Evolutionary conservation across 441 rosid genomes (phyloP).

Genomic region (Croton laevigatus): DNA sequence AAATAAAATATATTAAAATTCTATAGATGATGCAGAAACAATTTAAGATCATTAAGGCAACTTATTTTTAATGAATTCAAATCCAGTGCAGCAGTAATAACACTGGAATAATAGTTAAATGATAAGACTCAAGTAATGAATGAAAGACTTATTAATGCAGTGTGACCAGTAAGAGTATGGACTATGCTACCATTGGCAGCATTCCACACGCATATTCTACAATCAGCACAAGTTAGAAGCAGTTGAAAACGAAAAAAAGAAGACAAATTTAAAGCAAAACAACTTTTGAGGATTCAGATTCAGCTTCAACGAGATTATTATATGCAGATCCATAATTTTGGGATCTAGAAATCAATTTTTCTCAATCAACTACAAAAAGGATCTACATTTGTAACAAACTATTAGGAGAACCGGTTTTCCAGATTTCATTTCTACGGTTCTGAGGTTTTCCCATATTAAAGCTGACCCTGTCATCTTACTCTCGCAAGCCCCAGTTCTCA

Average conservation of each 20-base stretch:
- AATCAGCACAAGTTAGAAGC: constrained; percentile 54
- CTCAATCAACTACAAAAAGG: constrained; percentile 5
- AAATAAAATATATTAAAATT: constrained; percentile 8
- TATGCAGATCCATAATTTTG: constrained; percentile 1
- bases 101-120: neutral
- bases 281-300: constrained; percentile 1
- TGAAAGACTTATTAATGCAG: constrained; percentile 70
- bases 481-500: constrained; percentile 1
- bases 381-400: neutral
- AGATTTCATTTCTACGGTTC: neutral
- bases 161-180: constrained; percentile 96
- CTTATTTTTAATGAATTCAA: no score
- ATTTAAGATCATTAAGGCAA: neutral
- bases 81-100: constrained; percentile 3
- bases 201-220: constrained; percentile 99
- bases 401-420: constrained; percentile 5
- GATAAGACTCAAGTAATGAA: constrained; percentile 10
- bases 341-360: neutral
- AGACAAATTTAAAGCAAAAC: constrained; percentile 22
- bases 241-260: constrained; percentile 11
- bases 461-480: neutral
- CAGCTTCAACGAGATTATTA: neutral
- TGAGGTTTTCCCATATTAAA: neutral
- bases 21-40: neutral
- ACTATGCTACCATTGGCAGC: constrained; percentile 95